Evolutionary conservation across 2,329 filamentous ascomycete species (phyloP), one percentile per base, ranked within the genome.

Genomic region (Didymella segeticola): DNA sequence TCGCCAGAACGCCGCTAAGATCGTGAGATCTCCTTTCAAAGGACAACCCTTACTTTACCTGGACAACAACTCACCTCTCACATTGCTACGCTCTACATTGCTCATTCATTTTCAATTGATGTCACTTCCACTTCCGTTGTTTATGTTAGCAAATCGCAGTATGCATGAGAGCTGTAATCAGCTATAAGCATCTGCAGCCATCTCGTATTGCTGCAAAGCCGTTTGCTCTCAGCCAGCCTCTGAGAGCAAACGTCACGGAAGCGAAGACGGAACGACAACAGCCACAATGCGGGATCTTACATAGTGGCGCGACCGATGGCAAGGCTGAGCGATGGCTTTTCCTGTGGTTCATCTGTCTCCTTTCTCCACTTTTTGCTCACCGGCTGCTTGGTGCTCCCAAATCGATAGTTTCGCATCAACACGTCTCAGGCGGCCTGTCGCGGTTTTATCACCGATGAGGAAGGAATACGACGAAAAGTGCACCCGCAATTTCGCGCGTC

Each of bases 321-420:
- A 53, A 50, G 43, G 55, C 45, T 52, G 30, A 49, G 42, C 37
- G 38, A 42, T 31, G 43, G 22, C 27, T 34, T 19, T 41, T 42
- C 46, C 46, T 38, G 36, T 43, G 41, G 29, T 43, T 41, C 39
- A 56, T 45, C 37, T 15, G 34, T 43, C 39, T 43, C 43, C 47
- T 57, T 49, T 49, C 39, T 46, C 56, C 43, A 46, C 45, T 56
- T 56, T 56, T 57, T 52, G 38, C 43, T 17, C 43, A 15, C 37
- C 46, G 38, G 30, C 50, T 49, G 30, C 50, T 49, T n/a, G 22
- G 25, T 38, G 31, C 27, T 49, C 34, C 27, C 27, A 34, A 60
- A 56, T 62, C 59, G 37, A 63, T 62, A 60, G 61, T 53, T 38
- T 36, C 5, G 43, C 42, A 23, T 23, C 17, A 27, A 38, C 49